Conservation (phyloP, 768 basidiomycete genomes). For the Daedaleopsis nitida region DNA sequence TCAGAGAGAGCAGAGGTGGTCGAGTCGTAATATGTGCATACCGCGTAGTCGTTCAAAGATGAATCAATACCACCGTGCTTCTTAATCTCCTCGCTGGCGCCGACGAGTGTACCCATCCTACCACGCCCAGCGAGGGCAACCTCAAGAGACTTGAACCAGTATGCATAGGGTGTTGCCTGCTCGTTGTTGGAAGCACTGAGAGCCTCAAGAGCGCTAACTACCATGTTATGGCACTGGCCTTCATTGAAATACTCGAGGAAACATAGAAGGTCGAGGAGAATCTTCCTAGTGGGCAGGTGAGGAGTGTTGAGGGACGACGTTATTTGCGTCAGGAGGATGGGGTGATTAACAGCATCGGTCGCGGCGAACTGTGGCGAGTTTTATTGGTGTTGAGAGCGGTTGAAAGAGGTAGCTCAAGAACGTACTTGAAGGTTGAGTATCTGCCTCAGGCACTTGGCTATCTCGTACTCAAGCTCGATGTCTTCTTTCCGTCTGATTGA, state of each 20-base stretch:
- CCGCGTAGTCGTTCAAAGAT: conserved; percentile 83
- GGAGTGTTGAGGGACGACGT: conserved; percentile 82
- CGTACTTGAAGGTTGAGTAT: conserved; percentile 71
- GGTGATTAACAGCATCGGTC: conserved; percentile 72
- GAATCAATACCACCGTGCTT: conserved; percentile 65
- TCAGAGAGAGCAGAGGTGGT: neutral
- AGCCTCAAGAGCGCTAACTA: conserved; percentile 73
- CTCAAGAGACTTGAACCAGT: conserved; percentile 88
- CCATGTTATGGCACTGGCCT: conserved; percentile 60
- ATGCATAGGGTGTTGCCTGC: conserved; percentile 68
- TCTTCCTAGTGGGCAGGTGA: conserved; percentile 74
- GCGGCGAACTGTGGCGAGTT: conserved; percentile 53
- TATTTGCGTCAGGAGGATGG: conserved; percentile 75
- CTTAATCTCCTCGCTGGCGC: conserved; percentile 89
- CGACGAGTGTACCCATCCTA: conserved; percentile 93
- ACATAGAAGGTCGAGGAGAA: conserved; percentile 76
- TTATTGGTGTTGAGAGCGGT: neutral
- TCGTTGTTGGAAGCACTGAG: conserved; percentile 67
- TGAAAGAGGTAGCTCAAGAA: conserved; percentile 22
- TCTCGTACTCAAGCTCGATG: conserved; percentile 77
- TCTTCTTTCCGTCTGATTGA: conserved; percentile 59
- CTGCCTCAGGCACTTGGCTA: conserved; percentile 83
- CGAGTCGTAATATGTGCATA: conserved; percentile 40
- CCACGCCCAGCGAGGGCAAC: conserved; percentile 78
- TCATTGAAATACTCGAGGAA: conserved; percentile 72